These are phyloP conservation scores for Singerocomus inundabilis DNA, from an alignment of 1,284 basidiomycete species.

Conservation along the genomic window DNA sequence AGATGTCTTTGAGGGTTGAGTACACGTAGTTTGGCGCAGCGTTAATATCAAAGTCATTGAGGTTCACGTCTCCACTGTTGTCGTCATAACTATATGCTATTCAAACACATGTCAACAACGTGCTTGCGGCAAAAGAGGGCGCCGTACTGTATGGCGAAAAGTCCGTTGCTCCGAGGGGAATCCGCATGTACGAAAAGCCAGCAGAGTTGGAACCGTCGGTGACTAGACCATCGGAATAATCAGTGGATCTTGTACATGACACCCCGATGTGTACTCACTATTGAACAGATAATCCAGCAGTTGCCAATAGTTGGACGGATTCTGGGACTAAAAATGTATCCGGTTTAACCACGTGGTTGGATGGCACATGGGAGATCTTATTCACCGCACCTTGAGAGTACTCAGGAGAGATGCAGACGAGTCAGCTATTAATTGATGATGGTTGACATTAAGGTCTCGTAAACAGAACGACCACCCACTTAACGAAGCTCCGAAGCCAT, in stretches of 20 bases:
- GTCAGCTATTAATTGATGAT: conserved; percentile 38
- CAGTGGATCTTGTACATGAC: not conserved
- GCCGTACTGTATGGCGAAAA: conserved; percentile 39
- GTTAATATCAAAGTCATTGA: conserved; percentile 42
- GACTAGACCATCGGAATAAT: conserved; percentile 29
- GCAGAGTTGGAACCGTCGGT: conserved; percentile 46
- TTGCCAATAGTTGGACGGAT: conserved; percentile 44
- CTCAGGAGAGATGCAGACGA: conserved; percentile 47
- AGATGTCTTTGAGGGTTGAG: conserved; percentile 45
- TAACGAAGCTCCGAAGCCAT: conserved; percentile 48
- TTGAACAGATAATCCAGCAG: conserved; percentile 47
- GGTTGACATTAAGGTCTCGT: not conserved
- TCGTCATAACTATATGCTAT: conserved; percentile 51
- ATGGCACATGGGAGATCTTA: not conserved
- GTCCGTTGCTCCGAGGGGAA: conserved; percentile 53
- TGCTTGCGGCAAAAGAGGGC: not conserved
- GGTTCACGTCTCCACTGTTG: conserved; percentile 40
- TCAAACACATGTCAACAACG: conserved; percentile 3
- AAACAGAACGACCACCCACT: conserved; percentile 36
- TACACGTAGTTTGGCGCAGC: conserved; percentile 47
- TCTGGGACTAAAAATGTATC: conserved; percentile 35
- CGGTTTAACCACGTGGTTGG: not conserved
- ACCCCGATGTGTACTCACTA: conserved; percentile 30
- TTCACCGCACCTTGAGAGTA: conserved; percentile 42
- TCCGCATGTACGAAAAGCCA: conserved; percentile 50